Evolutionary conservation across 2,329 filamentous ascomycete species (phyloP), one percentile per base, ranked within the genome.

Genomic region (Epichloe brachyelytri): DNA sequence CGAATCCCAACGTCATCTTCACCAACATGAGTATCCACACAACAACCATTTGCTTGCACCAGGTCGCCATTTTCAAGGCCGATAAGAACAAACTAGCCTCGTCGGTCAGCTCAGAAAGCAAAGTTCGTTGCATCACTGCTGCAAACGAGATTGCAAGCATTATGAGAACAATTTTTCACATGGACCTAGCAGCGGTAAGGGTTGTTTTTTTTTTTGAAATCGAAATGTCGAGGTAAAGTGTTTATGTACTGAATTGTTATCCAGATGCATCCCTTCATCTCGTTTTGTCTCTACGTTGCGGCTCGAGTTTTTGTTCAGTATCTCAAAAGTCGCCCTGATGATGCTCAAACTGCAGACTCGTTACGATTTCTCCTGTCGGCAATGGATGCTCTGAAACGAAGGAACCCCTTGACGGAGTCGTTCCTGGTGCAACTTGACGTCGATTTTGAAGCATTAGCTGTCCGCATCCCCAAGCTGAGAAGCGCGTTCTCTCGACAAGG

Each of bases 21-120:
- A 82, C 86, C 52, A 97, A 97, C 61, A 95, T 98, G 88, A 89
- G 87, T 63, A 88, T 98, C 34, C 90, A 97, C 64, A 95, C 93
- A 0, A 95, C 90, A 1, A 89, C 88, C 1, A 97, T 98, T 50
- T 97, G 91, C 65, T 73, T 98, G n/a, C 93, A 98, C 62, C 93
- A 98, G 69, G 93, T 91, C 2, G 93, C 93, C 26, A 97, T 98
- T 19, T 96, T 91, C 76, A 97, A 96, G 65, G 89, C 90, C 0
- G 91, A 97, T 60, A 93, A 89, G 68, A 85, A 95, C 66, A 79
- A 82, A 49, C 71, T 96, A 54, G 83, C 88, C 0, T 72, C 78
- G 1, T 83, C 85, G 17, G 83, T 96, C 45, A 83, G 86, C 56
- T 82, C 86, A 1, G 91, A 97, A 63, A 95, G 90, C 66, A 96